phyloP scores from a whole-genome alignment of 306 rosid genomes.

The Rosa multiflora region DNA sequence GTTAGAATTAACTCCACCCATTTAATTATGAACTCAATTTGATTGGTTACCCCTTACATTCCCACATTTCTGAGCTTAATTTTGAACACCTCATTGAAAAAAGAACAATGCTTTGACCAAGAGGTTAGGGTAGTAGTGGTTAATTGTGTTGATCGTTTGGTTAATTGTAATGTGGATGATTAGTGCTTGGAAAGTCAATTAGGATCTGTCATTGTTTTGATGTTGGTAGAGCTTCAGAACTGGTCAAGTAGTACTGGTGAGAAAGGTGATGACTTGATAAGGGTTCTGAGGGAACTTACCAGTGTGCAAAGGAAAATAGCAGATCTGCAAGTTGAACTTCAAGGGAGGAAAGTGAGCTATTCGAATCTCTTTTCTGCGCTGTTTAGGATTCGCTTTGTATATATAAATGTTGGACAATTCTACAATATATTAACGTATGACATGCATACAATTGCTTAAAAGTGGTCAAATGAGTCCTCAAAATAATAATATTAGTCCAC shows the following conservation, averaged over 20 bases:
- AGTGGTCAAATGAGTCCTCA: no score
- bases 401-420: no score
- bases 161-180: constrained; percentile 6
- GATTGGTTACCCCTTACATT: neutral
- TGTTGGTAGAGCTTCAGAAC: constrained; percentile 65
- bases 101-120: neutral
- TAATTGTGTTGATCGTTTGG: neutral
- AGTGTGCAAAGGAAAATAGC: constrained; percentile 87
- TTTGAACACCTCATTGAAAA: neutral
- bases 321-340: constrained; percentile 97
- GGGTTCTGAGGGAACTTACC: constrained; percentile 80
- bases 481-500: no score
- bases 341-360: constrained; percentile 77
- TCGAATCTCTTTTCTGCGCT: constrained; percentile 5
- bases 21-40: neutral
- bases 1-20: neutral
- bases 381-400: neutral
- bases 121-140: no score
- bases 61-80: neutral
- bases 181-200: neutral
- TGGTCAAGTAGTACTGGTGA: constrained; percentile 56
- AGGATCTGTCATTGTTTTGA: constrained; percentile 1
- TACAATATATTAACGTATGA: no score
- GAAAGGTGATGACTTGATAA: constrained; percentile 75
- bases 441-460: no score